A percentile compares a stretch with the other conserved stretches of the same genome.
These are phyloP conservation scores for Cynanchum wilfordii DNA, from an alignment of 257 asterid species.

Conservation along the genomic window DNA sequence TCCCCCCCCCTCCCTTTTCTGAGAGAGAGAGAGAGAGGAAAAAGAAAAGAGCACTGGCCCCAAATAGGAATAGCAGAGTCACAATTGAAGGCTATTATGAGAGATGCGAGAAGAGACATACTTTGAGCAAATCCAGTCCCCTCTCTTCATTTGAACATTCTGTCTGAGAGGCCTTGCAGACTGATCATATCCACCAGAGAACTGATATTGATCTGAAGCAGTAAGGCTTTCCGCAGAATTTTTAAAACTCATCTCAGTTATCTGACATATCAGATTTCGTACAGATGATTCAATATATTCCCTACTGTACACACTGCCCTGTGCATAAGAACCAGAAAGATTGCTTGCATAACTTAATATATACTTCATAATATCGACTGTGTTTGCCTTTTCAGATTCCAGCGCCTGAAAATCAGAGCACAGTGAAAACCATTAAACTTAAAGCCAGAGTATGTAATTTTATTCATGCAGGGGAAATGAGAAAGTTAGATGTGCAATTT, in stretches of 20 bases:
- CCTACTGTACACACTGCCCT: conserved; percentile 55
- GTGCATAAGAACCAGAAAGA: conserved; percentile 46
- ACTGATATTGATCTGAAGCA: conserved; percentile 36
- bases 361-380: conserved; percentile 83
- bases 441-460: background rate
- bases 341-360: conserved; percentile 84
- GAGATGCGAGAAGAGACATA: conserved; percentile 29
- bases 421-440: background rate
- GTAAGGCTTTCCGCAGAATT: conserved; percentile 30
- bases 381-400: conserved; percentile 42
- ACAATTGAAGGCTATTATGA: background rate
- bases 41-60: background rate
- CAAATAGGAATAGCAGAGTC: background rate
- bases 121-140: conserved; percentile 95
- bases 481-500: background rate
- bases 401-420: conserved; percentile 36
- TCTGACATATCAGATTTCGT: conserved; percentile 60
- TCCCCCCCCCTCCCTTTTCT: background rate
- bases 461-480: background rate
- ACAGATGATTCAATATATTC: conserved; percentile 76
- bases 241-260: conserved; percentile 45
- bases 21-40: too few species aligned
- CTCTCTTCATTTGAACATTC: conserved; percentile 81
- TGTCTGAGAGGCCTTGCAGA: conserved; percentile 46
- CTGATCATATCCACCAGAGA: conserved; percentile 34